Conservation (phyloP, 148 eudicot species). For the Camellia granthamiana region DNA sequence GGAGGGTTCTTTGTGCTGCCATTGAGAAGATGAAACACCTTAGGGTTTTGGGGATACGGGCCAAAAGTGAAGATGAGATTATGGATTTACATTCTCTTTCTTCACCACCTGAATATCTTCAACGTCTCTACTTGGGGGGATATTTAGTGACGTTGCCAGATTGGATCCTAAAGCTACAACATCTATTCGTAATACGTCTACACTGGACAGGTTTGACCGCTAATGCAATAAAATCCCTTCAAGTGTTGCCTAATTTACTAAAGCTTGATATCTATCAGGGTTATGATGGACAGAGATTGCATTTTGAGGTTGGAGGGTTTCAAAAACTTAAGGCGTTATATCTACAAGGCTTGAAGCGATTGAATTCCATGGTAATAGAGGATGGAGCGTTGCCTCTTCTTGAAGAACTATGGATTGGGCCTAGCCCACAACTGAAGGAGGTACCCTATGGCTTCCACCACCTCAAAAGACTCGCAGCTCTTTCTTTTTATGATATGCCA, state of each 20-base stretch:
- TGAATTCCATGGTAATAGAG: no score
- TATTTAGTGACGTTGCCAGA: neutral
- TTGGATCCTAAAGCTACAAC: neutral
- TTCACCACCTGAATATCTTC: neutral
- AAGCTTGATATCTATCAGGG: neutral
- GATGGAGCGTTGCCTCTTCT: no score
- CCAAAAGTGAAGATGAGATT: neutral
- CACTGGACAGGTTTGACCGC: neutral
- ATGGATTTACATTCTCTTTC: constrained; percentile 1
- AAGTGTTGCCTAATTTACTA: neutral
- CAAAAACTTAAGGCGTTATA: neutral
- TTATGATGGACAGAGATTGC: neutral
- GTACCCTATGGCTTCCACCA: no score
- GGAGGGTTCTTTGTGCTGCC: neutral
- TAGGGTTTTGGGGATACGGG: neutral
- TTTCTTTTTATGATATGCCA: no score
- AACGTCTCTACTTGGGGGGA: neutral
- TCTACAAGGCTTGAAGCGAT: neutral
- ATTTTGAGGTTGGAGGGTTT: neutral
- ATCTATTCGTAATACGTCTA: neutral
- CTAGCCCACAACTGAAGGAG: no score
- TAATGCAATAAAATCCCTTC: neutral
- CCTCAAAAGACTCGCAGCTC: no score
- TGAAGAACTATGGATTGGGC: no score
- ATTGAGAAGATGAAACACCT: neutral